Base-by-base conservation (phyloP, 2,329 filamentous ascomycete genomes). In the Aureobasidium uvarum region DNA sequence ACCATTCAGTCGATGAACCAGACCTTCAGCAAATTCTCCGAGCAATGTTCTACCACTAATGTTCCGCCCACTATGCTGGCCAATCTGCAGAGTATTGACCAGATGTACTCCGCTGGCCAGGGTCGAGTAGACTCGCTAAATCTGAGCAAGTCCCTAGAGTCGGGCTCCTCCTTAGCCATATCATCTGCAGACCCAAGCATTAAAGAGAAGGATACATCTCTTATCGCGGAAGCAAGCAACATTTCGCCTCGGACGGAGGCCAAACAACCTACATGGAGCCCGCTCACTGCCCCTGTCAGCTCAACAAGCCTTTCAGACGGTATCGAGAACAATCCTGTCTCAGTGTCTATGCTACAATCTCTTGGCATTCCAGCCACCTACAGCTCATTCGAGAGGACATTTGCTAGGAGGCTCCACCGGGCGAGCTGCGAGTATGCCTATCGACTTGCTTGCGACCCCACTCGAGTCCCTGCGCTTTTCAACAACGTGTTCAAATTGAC, bases 1-100 rank as follows among this genome's bases (percentile, higher is more conserved):
- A 85, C 84, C 25, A 89, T 93, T 67, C 84, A 89, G 65, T 85
- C 89, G 70, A 91, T 96, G 87, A 88, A 85, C 76, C 86, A 83
- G 60, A 84, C 86, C 0, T 92, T 96, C 70, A 79, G 86, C 69
- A 81, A 80, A 38, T 83, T 94, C 28, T 86, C 89, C 68, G 85
- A 90, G 68, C 84, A 38, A 55, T 63, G 46, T n/a, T 28, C 50
- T 38, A 54, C 54, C 18, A 20, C 50, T 10, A 60, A 43, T 33
- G 41, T 31, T 52, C 33, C 52, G 16, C 23, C 50, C 8, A 18
- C 31, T 28, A 14, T 65, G 39, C 23, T 60, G n/a, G 36, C 45
- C n/a, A 70, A 73, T 13, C 55, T 75, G 3, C 62, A 69, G 33
- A 28, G 11, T 14, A n/a, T 64, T 5, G 45, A 31, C 14, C 48